Evolutionary conservation across 1,139 yeast species (phyloP), one percentile per base, ranked within the genome.

Genomic region (Maudiozyma humilis): DNA sequence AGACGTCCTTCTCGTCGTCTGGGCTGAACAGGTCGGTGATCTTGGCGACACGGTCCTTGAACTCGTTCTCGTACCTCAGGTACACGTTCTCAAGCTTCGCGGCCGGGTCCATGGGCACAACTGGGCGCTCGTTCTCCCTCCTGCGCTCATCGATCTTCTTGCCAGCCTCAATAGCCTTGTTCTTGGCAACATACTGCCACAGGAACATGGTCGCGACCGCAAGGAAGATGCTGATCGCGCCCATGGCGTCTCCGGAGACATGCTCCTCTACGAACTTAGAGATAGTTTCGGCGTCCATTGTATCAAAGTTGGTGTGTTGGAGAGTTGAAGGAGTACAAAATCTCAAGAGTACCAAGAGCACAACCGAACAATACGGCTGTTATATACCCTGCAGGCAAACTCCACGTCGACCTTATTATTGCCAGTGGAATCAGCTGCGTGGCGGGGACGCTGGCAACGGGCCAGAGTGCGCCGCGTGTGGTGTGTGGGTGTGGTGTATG

Each of bases 1-100:
- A 81, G 39, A 70, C 67, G 67, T 23, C 56, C 48, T 48, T 66
- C 53, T 64, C 75, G 59, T 33, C 51, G 13, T 40, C 36, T 6
- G 52, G 42, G 32, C 59, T 53, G 45, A 48, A 62, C 2, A 45
- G 45, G 19, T 48, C 54, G 12, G 53, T 27, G 16, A 59, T 45
- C 27, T 46, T 44, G 12, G 43, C 41, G 14, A 61, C 50, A 8
- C 59, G 56, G 2, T 43, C 46, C 41, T 52, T 51, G 45, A 53
- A 61, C 30, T 60, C 63, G 13, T 52, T 50, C n/a, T 52, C 46
- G 41, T 54, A 62, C 43, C 56, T 54, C 19, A 46, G 33, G 12
- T 47, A 43, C 8, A 61, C 59, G 33, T 50, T 52, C n/a, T 54
- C 56, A 29, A 63, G 54, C 29, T 51, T 48, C 10, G 49, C 56